A percentile compares a stretch with the other conserved stretches of the same genome.
Conservation (phyloP, 2,329 filamentous ascomycete genomes). For the Anthostomella pinea region DNA sequence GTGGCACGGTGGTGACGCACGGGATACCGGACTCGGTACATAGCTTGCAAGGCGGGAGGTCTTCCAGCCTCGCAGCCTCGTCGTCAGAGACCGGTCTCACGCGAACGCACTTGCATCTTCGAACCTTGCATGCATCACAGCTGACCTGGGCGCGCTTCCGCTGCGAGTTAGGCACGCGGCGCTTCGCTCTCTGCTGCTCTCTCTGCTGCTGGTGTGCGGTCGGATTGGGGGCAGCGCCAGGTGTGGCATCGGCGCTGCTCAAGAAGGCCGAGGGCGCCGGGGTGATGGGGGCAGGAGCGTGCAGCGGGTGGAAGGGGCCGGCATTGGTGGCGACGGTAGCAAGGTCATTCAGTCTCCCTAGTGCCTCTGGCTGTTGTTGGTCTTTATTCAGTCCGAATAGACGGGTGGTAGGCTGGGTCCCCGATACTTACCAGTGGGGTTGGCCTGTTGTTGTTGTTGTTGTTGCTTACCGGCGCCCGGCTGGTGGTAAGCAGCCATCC, state of each 20-base stretch:
- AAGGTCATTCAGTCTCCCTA: conserved; percentile 10
- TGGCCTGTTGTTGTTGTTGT: not conserved
- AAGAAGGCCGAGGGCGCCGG: conserved; percentile 17
- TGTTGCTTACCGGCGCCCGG: not conserved
- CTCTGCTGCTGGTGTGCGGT: conserved; percentile 12
- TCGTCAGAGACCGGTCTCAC: conserved; percentile 9
- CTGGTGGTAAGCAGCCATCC: not conserved
- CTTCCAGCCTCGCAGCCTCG: conserved; percentile 12
- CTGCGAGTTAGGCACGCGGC: conserved; percentile 34
- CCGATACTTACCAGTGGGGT: not conserved
- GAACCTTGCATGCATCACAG: conserved; percentile 37
- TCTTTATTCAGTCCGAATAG: not conserved
- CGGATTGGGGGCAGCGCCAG: not conserved
- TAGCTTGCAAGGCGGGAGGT: conserved; percentile 35
- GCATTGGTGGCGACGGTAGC: conserved; percentile 15
- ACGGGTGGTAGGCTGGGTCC: not conserved
- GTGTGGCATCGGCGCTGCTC: conserved; percentile 1
- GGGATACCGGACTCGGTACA: conserved; percentile 37
- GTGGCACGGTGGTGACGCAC: conserved; percentile 41
- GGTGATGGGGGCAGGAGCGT: conserved; percentile 1
- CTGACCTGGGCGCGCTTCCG: conserved; percentile 34
- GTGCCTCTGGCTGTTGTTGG: conserved; percentile 1
- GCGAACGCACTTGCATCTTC: conserved; percentile 35
- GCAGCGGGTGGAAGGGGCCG: conserved; percentile 6
- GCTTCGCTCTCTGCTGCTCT: conserved; percentile 25